Evolutionary conservation across 495 filamentous ascomycete species (phyloP).

Genomic region (Chlorociboria aeruginascens): DNA sequence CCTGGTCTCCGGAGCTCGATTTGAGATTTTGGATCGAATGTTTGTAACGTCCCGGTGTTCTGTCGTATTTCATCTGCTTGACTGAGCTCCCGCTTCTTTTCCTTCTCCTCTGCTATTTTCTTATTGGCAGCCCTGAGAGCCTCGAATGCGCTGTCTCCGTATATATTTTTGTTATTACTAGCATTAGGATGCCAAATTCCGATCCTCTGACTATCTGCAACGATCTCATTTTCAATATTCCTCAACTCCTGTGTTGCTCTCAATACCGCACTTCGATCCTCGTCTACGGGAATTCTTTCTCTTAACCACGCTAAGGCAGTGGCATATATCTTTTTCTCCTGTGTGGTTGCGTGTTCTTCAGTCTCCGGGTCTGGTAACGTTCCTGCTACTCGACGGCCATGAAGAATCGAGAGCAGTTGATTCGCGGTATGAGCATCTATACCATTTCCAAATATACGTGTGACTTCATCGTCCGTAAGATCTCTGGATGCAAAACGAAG

Average conservation of each 20-base stretch:
- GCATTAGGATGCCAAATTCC: slow-evolving; percentile 37
- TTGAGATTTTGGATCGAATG: slow-evolving; percentile 17
- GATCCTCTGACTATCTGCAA: slow-evolving; percentile 31
- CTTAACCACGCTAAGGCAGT: slow-evolving; percentile 59
- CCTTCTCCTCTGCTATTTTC: slow-evolving; percentile 32
- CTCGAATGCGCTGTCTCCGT: slow-evolving; percentile 37
- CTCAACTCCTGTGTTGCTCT: slow-evolving; percentile 44
- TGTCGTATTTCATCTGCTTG: slow-evolving; percentile 28
- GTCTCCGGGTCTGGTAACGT: slow-evolving; percentile 48
- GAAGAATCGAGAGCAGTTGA: slow-evolving; percentile 52
- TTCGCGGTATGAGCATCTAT: slow-evolving; percentile 45
- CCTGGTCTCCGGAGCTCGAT: slow-evolving; percentile 21
- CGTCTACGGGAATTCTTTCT: slow-evolving; percentile 56
- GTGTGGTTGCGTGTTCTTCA: slow-evolving; percentile 22
- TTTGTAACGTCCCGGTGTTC: slow-evolving; percentile 40
- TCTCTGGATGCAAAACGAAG: slow-evolving; percentile 33
- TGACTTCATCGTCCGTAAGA: slow-evolving; percentile 43
- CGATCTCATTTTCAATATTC: slow-evolving; percentile 23
- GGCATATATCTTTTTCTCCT: slow-evolving; percentile 23
- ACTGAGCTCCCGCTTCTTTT: slow-evolving; percentile 31
- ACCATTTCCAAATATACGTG: slow-evolving; percentile 46
- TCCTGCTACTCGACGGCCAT: slow-evolving; percentile 62
- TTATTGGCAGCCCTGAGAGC: slow-evolving; percentile 31
- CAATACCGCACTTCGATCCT: slow-evolving; percentile 46
- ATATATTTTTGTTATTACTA: slow-evolving; percentile 16